Base-by-base conservation (phyloP, 1,284 basidiomycete species). In the Malassezia japonica region DNA sequence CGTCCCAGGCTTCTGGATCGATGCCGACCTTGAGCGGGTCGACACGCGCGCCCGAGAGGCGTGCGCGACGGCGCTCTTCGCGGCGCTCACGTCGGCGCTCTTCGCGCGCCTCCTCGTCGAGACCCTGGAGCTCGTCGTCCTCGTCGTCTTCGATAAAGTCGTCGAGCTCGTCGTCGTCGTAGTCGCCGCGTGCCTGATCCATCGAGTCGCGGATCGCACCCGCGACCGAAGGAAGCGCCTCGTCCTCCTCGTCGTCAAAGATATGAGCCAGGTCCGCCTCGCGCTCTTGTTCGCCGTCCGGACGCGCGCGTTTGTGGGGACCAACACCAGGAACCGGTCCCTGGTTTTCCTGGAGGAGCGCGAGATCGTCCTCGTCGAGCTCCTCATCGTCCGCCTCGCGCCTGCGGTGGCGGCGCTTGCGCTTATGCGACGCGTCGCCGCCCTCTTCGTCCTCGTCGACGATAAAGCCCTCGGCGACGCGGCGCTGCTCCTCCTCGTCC, bases 321-420 rank as follows among this genome's bases (percentile, higher is more conserved):
- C 6, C 29, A 1, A 6, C 37, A 18, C 27, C 27, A 12, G 25
- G 12, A 3, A 15, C 34, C 1, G 50, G 79, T 8, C 92, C 90
- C 3, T 88, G 89, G 65, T 96, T 98, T 78, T 98, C 94, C 67
- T 87, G 87, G 20, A 98, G 74, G 8, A 98, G 79, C 46, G 92
- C 91, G 47, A 98, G 76, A 70, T 98, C 94, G 67, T 98, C 94
- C 48, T 96, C 92, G 61, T 94, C 90, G 37, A 95, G 77, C n/a
- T 78, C 77, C 27, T 77, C 86, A 53, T 83, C 82, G 24, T 84
- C 74, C 52, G 44, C 2, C n/a, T 53, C 46, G 2, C 39, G 42
- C 4, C 33, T 29, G n/a, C 25, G 23, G 34, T 25, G 47, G 31
- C 57, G 59, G 40, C 60, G 57, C 35, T 57, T 61, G 18, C 81